Evolutionary conservation across 306 rosid genomes (phyloP).

Genomic region (Dicorynia guianensis): DNA sequence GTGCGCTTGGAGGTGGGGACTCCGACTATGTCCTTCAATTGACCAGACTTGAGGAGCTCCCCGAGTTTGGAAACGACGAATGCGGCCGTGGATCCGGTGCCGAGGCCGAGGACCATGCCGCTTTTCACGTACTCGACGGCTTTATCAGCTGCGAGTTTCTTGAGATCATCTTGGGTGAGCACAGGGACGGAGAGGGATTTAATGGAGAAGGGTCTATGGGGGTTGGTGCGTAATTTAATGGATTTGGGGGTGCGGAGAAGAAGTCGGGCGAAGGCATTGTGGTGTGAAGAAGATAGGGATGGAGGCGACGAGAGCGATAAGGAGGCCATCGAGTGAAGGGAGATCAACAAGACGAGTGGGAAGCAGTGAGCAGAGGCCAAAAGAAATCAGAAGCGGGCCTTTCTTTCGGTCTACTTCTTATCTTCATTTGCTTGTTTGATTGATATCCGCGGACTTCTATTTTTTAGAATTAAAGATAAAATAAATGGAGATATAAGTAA

Average conservation of each 20-base stretch:
- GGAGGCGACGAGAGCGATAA: constrained; percentile 64
- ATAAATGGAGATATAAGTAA: too few species aligned
- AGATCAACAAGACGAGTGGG: background rate
- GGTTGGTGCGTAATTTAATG: constrained; percentile 53
- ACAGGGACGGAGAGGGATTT: constrained; percentile 60
- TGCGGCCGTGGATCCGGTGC: constrained; percentile 93
- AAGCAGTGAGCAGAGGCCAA: too few species aligned
- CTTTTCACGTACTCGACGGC: constrained; percentile 80
- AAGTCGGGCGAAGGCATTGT: constrained; percentile 56
- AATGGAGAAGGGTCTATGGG: constrained; percentile 43
- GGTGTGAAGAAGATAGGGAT: constrained; percentile 61
- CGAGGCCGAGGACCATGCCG: constrained; percentile 94
- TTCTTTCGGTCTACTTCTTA: background rate
- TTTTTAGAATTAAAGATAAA: too few species aligned
- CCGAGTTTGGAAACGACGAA: constrained; percentile 87
- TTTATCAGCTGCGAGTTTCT: constrained; percentile 82
- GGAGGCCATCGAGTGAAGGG: constrained; percentile 64
- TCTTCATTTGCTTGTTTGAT: background rate
- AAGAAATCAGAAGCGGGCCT: too few species aligned
- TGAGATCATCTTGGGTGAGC: constrained; percentile 86
- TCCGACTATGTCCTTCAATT: constrained; percentile 69
- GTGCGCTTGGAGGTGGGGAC: constrained; percentile 89
- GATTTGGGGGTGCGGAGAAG: constrained; percentile 54
- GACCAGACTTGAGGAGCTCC: constrained; percentile 61
- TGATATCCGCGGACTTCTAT: too few species aligned